phyloP scores from a whole-genome alignment of 1,139 yeast species.

The Diutina siamensis region DNA sequence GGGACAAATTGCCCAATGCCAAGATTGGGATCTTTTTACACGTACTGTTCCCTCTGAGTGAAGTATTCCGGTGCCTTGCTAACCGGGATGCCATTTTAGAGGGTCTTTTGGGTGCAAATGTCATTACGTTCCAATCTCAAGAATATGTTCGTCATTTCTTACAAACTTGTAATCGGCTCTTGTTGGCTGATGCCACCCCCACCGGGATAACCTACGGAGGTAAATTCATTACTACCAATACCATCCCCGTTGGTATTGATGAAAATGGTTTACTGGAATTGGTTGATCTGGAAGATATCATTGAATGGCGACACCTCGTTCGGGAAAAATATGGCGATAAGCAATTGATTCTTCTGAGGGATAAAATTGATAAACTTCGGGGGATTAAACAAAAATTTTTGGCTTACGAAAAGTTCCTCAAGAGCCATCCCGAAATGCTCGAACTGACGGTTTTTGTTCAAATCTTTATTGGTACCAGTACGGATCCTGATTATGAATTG shows the following conservation, averaged over 20 bases:
- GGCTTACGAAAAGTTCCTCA: conserved; percentile 75
- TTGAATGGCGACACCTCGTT: conserved; percentile 59
- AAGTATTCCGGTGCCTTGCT: conserved; percentile 89
- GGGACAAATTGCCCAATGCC: conserved; percentile 67
- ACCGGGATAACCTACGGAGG: conserved; percentile 63
- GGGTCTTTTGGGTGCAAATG: conserved; percentile 85
- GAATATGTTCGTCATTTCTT: conserved; percentile 91
- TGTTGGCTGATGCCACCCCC: conserved; percentile 74
- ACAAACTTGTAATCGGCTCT: conserved; percentile 77
- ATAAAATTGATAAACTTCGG: conserved; percentile 75
- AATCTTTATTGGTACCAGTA: conserved; percentile 54
- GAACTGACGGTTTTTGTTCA: conserved; percentile 69
- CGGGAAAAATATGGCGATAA: conserved; percentile 70
- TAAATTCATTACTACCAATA: conserved; percentile 51
- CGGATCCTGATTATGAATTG: conserved; percentile 49
- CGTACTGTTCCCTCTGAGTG: conserved; percentile 92
- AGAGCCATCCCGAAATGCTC: conserved; percentile 57
- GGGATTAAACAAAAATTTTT: conserved; percentile 81
- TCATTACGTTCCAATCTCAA: conserved; percentile 79
- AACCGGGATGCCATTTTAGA: conserved; percentile 65
- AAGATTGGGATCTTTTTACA: conserved; percentile 88
- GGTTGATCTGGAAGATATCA: conserved; percentile 40
- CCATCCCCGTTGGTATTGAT: conserved; percentile 83
- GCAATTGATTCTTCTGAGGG: conserved; percentile 72
- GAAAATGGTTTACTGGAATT: conserved; percentile 44